Evolutionary conservation across 2,329 filamentous ascomycete genomes (phyloP).

Genomic region (Penicillium sp.): DNA sequence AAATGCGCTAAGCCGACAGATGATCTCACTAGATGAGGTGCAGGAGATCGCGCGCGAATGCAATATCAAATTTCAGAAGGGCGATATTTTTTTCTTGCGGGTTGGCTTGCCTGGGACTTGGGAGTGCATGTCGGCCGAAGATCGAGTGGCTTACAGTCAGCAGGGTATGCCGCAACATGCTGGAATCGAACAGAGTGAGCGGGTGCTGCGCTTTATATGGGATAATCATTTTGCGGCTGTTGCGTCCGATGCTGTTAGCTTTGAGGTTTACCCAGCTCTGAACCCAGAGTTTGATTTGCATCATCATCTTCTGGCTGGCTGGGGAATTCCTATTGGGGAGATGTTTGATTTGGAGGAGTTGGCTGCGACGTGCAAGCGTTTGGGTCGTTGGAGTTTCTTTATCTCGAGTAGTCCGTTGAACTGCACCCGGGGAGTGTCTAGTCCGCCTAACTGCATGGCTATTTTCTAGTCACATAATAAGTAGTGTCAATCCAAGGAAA

Average conservation of each 20-base stretch:
- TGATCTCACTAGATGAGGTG: conserved; percentile 38
- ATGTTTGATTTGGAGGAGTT: conserved; percentile 43
- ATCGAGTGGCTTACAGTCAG: conserved; percentile 33
- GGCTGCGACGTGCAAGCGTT: conserved; percentile 33
- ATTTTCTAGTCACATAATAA: conserved; percentile 35
- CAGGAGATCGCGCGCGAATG: conserved; percentile 36
- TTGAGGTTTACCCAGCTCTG: conserved; percentile 52
- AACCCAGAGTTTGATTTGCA: conserved; percentile 38
- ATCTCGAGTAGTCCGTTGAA: conserved; percentile 44
- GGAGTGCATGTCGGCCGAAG: conserved; percentile 30
- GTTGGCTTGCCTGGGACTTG: conserved; percentile 39
- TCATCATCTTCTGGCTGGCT: conserved; percentile 39
- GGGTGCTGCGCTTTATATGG: conserved; percentile 58
- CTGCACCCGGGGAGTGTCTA: conserved; percentile 41
- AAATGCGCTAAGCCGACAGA: conserved; percentile 36
- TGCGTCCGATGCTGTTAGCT: conserved; percentile 59
- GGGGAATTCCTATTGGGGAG: conserved; percentile 42
- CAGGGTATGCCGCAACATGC: conserved; percentile 36
- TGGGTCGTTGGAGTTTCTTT: conserved; percentile 41
- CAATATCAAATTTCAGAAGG: conserved; percentile 37
- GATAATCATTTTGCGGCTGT: conserved; percentile 60
- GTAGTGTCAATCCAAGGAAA: not conserved
- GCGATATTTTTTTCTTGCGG: conserved; percentile 43
- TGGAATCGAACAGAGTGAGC: conserved; percentile 42
- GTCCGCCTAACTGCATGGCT: conserved; percentile 46